Percentiles rank a stretch among this genome's conserved stretches.
Conservation (phyloP, 495 filamentous ascomycete species). For the Talaromyces adpressus region DNA sequence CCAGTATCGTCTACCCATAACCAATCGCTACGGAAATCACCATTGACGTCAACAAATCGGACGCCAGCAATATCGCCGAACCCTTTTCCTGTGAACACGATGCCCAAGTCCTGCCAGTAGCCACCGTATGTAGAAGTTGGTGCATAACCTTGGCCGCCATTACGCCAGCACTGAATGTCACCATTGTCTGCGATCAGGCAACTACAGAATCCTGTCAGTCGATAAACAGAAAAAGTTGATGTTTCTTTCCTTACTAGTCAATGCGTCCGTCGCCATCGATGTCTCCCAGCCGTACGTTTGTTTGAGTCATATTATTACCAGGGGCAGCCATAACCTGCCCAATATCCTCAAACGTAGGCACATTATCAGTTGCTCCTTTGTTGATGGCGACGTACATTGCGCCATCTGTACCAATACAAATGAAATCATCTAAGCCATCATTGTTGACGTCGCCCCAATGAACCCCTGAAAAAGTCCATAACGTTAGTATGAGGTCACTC, state of each 20-base stretch:
- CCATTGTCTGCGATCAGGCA: not conserved
- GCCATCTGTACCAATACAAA: constrained; percentile 19
- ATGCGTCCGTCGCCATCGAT: constrained; percentile 23
- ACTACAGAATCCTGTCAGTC: not conserved
- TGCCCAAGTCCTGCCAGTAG: not conserved
- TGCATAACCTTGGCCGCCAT: not conserved
- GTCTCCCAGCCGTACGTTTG: constrained; percentile 13
- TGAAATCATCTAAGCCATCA: constrained; percentile 32
- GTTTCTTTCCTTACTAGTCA: constrained; percentile 11
- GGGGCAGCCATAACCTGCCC: not conserved
- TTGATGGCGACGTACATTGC: constrained; percentile 16
- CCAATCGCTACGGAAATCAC: constrained; percentile 13
- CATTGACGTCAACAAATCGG: not conserved
- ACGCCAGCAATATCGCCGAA: not conserved
- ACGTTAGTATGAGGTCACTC: not conserved
- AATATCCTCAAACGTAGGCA: constrained; percentile 3
- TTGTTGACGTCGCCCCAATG: constrained; percentile 28
- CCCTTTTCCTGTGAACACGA: not conserved
- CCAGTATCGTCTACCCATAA: constrained; percentile 21
- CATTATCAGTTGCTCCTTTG: constrained; percentile 1
- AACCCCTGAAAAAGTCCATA: not conserved
- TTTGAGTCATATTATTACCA: constrained; percentile 2
- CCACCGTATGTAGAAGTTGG: not conserved
- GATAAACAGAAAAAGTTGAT: not conserved
- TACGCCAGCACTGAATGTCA: not conserved